Percentiles rank a stretch among this genome's conserved stretches.
These are phyloP conservation scores for Phytophthora cryptogea DNA, from an alignment of 352 stramenopile genomes.

Conservation along the genomic window DNA sequence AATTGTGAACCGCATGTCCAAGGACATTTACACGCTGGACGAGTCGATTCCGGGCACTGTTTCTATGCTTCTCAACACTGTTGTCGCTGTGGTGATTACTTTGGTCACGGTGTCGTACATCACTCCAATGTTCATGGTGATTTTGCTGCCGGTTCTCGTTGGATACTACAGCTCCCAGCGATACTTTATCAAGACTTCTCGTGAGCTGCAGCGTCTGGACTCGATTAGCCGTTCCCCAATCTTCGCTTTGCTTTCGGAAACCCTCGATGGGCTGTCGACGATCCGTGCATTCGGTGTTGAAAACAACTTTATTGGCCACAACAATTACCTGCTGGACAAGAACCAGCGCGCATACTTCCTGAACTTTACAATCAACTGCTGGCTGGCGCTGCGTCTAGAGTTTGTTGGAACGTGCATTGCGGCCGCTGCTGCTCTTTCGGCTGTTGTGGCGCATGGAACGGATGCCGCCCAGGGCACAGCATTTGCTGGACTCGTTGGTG, in stretches of 20 bases:
- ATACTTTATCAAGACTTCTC: slow-evolving; percentile 92
- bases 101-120: slow-evolving; percentile 58
- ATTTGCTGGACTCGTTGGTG: slow-evolving; percentile 56
- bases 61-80: slow-evolving; percentile 51
- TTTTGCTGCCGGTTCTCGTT: slow-evolving; percentile 61
- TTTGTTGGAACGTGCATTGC: slow-evolving; percentile 64
- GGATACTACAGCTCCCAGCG: slow-evolving; percentile 71
- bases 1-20: slow-evolving; percentile 69
- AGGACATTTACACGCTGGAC: slow-evolving; percentile 71
- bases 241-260: slow-evolving; percentile 95
- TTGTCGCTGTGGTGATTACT: slow-evolving; percentile 52
- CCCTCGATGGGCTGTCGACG: slow-evolving; percentile 91
- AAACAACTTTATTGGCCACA: slow-evolving; percentile 44
- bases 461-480: slow-evolving; percentile 29
- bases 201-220: slow-evolving; percentile 96
- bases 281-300: slow-evolving; percentile 85
- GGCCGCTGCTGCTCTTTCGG: slow-evolving; percentile 42
- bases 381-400: slow-evolving; percentile 68
- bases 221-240: slow-evolving; percentile 92
- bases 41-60: slow-evolving; percentile 55
- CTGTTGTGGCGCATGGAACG: slow-evolving; percentile 47
- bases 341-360: slow-evolving; percentile 73
- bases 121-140: slow-evolving; percentile 57
- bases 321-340: slow-evolving; percentile 53
- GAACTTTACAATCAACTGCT: slow-evolving; percentile 71